These are phyloP conservation scores for Astrothelium subdiscretum DNA, from an alignment of 495 filamentous ascomycete species.

Conservation along the genomic window DNA sequence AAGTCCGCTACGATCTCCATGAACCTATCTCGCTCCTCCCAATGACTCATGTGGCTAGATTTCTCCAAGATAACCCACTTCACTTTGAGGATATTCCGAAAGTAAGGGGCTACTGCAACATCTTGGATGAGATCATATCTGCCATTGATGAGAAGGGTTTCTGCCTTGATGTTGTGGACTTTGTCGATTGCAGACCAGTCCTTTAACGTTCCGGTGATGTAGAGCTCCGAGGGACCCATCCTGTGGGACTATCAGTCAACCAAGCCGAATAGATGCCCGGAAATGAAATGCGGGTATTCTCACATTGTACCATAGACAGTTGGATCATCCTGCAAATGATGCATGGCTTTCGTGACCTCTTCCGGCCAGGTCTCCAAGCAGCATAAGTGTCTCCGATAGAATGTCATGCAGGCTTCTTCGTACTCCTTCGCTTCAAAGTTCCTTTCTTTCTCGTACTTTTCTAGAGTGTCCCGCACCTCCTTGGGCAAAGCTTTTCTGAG, in stretches of 20 bases:
- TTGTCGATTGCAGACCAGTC: conserved; percentile 28
- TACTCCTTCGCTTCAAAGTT: conserved; percentile 34
- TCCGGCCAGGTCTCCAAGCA: conserved; percentile 28
- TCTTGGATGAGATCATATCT: conserved; percentile 39
- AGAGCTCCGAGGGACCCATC: neutral
- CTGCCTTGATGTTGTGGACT: conserved; percentile 27
- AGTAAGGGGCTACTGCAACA: conserved; percentile 33
- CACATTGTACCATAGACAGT: conserved; percentile 40
- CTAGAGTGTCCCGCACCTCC: conserved; percentile 32
- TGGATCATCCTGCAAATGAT: conserved; percentile 31
- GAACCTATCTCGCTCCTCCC: neutral
- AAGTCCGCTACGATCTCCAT: no score
- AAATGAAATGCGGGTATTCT: conserved; percentile 35
- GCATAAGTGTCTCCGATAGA: conserved; percentile 33
- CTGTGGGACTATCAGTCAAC: conserved; percentile 7
- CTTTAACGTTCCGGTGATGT: conserved; percentile 16
- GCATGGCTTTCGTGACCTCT: conserved; percentile 21
- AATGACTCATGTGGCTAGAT: neutral
- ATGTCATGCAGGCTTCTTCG: conserved; percentile 31
- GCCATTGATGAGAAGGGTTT: conserved; percentile 40
- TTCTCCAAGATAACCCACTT: neutral
- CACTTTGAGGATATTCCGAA: conserved; percentile 18
- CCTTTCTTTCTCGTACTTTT: conserved; percentile 27
- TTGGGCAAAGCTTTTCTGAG: conserved; percentile 31
- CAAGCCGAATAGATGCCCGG: neutral